Evolutionary conservation across 192 early-diverging fungal genomes (phyloP).

Genomic region (Coemansia sp.): DNA sequence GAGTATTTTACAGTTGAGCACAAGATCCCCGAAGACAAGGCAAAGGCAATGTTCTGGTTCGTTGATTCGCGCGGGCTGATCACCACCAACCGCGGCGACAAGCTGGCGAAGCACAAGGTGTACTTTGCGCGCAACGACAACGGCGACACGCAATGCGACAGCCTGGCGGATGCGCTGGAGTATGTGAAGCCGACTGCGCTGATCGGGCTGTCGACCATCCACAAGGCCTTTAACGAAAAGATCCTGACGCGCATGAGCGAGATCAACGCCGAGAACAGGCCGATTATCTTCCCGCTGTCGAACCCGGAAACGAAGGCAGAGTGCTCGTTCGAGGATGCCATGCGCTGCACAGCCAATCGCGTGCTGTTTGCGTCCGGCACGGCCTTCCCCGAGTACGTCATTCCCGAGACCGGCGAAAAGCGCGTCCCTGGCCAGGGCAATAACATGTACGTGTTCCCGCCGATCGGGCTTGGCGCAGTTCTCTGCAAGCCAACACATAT

Average conservation of each 20-base stretch:
- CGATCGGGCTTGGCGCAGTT: conserved; percentile 85
- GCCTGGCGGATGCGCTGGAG: conserved; percentile 74
- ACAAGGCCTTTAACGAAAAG: conserved; percentile 74
- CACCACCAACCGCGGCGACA: conserved; percentile 83
- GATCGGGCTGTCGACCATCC: conserved; percentile 81
- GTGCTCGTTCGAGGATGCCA: conserved; percentile 91
- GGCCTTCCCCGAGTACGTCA: conserved; percentile 79
- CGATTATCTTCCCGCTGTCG: conserved; percentile 89
- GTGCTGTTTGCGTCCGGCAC: conserved; percentile 93
- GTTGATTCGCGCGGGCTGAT: conserved; percentile 91
- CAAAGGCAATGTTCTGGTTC: conserved; percentile 67
- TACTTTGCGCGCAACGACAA: conserved; percentile 88
- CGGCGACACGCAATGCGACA: conserved; percentile 68
- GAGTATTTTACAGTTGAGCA: conserved; percentile 79
- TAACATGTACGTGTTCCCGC: conserved; percentile 98
- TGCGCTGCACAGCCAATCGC: conserved; percentile 74
- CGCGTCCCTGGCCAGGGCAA: conserved; percentile 82
- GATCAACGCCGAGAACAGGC: conserved; percentile 62
- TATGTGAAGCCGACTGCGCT: conserved; percentile 85
- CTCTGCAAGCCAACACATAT: conserved; percentile 73
- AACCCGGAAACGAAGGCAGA: conserved; percentile 90
- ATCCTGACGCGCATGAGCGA: conserved; percentile 76
- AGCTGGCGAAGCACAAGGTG: conserved; percentile 75
- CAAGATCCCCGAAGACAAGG: conserved; percentile 67
- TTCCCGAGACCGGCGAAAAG: conserved; percentile 54